Conservation (phyloP, 2,329 filamentous ascomycete species). For the Aspergillus ochraceoroseus region DNA sequence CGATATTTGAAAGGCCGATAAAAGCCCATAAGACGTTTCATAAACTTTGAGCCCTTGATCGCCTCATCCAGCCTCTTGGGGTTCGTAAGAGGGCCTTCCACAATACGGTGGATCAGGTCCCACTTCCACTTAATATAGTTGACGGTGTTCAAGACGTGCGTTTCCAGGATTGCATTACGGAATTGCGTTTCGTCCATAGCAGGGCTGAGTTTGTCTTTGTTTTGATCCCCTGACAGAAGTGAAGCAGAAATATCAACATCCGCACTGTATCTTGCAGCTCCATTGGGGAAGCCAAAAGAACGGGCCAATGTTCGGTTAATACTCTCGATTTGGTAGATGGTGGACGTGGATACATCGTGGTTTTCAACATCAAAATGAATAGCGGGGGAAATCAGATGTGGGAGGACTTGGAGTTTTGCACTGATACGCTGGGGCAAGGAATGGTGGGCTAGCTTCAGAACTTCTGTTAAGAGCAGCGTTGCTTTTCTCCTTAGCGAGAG, state of each 20-base stretch:
- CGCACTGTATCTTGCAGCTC: constrained; percentile 40
- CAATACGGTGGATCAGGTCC: constrained; percentile 83
- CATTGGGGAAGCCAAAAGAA: constrained; percentile 52
- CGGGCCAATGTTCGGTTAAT: constrained; percentile 89
- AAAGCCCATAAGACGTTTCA: constrained; percentile 90
- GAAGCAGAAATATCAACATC: constrained; percentile 45
- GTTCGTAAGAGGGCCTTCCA: constrained; percentile 86
- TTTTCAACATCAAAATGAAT: constrained; percentile 65
- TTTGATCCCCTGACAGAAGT: constrained; percentile 39
- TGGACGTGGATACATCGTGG: constrained; percentile 76
- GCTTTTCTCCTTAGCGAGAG: constrained; percentile 72
- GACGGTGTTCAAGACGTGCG: constrained; percentile 78
- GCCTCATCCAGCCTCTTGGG: constrained; percentile 91
- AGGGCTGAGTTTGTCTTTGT: constrained; percentile 54
- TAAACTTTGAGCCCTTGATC: constrained; percentile 89
- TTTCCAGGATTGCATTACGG: constrained; percentile 60
- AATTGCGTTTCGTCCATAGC: constrained; percentile 62
- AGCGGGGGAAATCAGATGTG: constrained; percentile 74
- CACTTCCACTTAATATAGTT: constrained; percentile 97
- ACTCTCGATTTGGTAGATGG: constrained; percentile 96
- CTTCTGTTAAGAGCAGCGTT: constrained; percentile 83
- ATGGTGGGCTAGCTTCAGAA: constrained; percentile 81
- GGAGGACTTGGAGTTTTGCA: constrained; percentile 77
- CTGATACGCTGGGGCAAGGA: constrained; percentile 79
- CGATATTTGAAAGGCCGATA: constrained; percentile 95